A percentile compares a stretch with the other conserved stretches of the same genome.
Evolutionary conservation across 495 filamentous ascomycete genomes (phyloP).

Genomic region (Neurospora sp.): DNA sequence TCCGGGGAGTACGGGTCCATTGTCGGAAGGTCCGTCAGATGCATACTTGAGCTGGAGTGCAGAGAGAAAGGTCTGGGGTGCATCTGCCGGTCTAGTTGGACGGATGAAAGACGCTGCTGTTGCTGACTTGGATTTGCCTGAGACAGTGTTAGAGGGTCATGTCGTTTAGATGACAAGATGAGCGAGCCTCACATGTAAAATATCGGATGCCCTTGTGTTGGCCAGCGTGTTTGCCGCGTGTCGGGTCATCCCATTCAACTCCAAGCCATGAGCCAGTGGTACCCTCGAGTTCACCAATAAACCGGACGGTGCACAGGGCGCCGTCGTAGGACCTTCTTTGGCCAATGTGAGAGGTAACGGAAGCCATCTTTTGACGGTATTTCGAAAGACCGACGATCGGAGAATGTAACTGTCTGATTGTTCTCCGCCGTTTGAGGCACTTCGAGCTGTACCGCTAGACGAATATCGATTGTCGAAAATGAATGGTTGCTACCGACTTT

Average conservation of each 20-base stretch:
- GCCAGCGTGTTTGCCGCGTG: conserved; percentile 82
- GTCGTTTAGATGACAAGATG: background rate
- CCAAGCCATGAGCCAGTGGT: conserved; percentile 81
- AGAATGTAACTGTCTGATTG: no score
- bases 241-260: conserved; percentile 90
- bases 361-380: conserved; percentile 6
- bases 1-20: conserved; percentile 4
- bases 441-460: background rate
- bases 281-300: conserved; percentile 63
- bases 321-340: conserved; percentile 70
- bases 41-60: conserved; percentile 79
- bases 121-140: conserved; percentile 54
- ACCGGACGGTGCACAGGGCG: conserved; percentile 72
- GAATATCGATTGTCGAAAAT: background rate
- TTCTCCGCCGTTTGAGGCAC: background rate
- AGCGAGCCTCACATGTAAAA: conserved; percentile 58
- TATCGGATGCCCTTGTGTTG: conserved; percentile 68
- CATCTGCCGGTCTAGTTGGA: conserved; percentile 58
- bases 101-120: conserved; percentile 81
- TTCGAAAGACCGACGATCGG: background rate
- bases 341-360: conserved; percentile 35
- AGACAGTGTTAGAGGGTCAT: background rate
- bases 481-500: background rate
- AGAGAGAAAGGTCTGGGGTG: conserved; percentile 60
- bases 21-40: conserved; percentile 32